Base-by-base conservation (phyloP, 1,284 basidiomycete genomes). In the Cutaneotrichosporon sp. region DNA sequence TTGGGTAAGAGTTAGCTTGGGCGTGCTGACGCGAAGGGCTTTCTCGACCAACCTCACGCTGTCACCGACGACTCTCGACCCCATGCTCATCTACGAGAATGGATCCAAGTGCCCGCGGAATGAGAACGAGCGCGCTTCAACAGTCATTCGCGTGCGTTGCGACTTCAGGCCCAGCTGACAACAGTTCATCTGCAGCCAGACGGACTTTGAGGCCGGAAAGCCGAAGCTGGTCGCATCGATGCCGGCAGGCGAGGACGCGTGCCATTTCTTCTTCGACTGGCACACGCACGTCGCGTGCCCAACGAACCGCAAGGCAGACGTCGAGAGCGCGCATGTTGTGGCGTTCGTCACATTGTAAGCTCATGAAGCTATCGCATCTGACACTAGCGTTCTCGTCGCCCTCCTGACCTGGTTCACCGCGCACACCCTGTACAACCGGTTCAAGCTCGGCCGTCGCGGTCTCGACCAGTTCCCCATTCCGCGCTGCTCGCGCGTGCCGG, bases 261-360 rank as follows among this genome's bases (percentile, higher is more conserved):
- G 74, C 51, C 66, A 71, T 42, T 75, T 73, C 59, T 69, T 68
- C 62, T 74, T 75, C 49, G 74, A 75, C 48, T 75, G 74, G 74
- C 59, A 58, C 41, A 74, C 70, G 10, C 74, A 73, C 50, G 68
- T 72, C 25, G 74, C 74, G 5, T 75, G 74, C 57, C 65, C 69
- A 10, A 67, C 70, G 9, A 70, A 65, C 52, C 54, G 48, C 24
- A 64, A 66, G 43, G 51, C 62, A 1, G 33, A 35, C 5, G 52
- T 71, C 12, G 62, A 65, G 37, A 51, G 55, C 41, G 59, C 61
- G 11, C 68, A 70, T 31, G 63, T 69, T 34, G 44, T 39, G 46
- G 33, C 34, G 26, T 57, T 75, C 49, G 55, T 62, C 20, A 57
- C 63, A 24, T 61, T 75, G 71, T 74, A 53, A 65, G 71, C 61